These are phyloP conservation scores for Pontederia crassipes DNA, from an alignment of 176 grass and related monocot genomes.

Conservation along the genomic window DNA sequence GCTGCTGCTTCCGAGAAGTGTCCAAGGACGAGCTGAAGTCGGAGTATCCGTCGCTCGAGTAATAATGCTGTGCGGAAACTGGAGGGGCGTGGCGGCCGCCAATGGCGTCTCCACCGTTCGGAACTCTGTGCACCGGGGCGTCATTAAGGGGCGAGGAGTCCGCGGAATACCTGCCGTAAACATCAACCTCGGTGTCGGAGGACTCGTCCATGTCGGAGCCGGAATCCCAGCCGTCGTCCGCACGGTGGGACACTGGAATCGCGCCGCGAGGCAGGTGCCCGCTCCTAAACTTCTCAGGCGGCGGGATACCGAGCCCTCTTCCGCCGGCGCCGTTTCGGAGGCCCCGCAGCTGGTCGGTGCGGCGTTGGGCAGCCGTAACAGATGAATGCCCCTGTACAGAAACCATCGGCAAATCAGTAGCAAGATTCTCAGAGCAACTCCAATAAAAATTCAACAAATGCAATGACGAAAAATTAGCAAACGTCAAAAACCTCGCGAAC, in stretches of 20 bases:
- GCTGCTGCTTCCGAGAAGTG: slow-evolving; percentile 33
- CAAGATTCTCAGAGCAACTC: not conserved
- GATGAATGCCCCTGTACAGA: slow-evolving; percentile 19
- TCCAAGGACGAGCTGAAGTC: slow-evolving; percentile 87
- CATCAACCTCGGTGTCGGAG: slow-evolving; percentile 58
- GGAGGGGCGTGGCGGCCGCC: slow-evolving; percentile 27
- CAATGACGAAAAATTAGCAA: slow-evolving; percentile 6
- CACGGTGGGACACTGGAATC: slow-evolving; percentile 38
- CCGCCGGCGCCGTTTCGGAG: slow-evolving; percentile 24
- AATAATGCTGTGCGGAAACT: slow-evolving; percentile 36
- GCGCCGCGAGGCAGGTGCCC: slow-evolving; percentile 53
- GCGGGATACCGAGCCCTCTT: slow-evolving; percentile 57
- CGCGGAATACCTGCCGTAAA: slow-evolving; percentile 53
- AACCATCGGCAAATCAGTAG: too few relatives aligned
- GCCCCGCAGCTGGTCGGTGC: slow-evolving; percentile 47
- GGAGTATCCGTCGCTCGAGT: slow-evolving; percentile 83
- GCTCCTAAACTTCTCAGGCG: slow-evolving; percentile 84
- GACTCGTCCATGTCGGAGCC: slow-evolving; percentile 93
- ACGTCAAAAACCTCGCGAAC: slow-evolving; percentile 50
- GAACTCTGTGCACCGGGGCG: slow-evolving; percentile 11
- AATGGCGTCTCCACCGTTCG: slow-evolving; percentile 9
- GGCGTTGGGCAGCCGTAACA: slow-evolving; percentile 19
- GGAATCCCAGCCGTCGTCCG: slow-evolving; percentile 38
- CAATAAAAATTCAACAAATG: not conserved
- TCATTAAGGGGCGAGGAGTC: slow-evolving; percentile 58